phyloP scores from a whole-genome alignment of 2,329 filamentous ascomycete genomes.

The Mollisia scopiformis region DNA sequence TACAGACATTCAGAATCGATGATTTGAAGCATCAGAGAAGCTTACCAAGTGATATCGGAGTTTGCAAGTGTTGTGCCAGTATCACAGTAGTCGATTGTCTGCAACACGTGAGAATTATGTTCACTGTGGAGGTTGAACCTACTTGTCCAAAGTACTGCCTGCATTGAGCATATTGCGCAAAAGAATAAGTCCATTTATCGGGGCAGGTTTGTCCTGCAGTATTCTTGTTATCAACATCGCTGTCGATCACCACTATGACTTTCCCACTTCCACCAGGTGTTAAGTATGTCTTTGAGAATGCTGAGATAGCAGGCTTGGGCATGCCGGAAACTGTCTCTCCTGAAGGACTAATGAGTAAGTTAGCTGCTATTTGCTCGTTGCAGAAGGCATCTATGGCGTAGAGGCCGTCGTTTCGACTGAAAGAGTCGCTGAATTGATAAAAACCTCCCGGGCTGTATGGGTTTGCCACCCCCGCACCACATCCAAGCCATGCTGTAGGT shows the following conservation, averaged over 20 bases:
- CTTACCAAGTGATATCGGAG: not conserved
- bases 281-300: not conserved
- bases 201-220: not conserved
- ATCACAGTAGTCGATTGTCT: not conserved
- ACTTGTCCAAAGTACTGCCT: not conserved
- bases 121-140: not conserved
- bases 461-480: not conserved
- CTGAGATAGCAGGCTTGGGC: not conserved
- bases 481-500: not conserved
- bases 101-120: not conserved
- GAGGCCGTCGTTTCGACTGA: not conserved
- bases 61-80: not conserved
- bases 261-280: not conserved
- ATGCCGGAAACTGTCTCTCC: not conserved
- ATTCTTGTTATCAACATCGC: not conserved
- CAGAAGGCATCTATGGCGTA: not conserved
- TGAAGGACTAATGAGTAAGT: not conserved
- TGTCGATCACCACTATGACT: not conserved
- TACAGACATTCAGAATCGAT: too few relatives aligned
- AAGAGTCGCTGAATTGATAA: not conserved
- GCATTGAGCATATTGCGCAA: not conserved
- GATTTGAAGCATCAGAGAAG: not conserved
- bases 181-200: not conserved
- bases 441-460: not conserved
- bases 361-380: not conserved